Evolutionary conservation across 805 yeast species (phyloP), one percentile per base, ranked within the genome.

Genomic region (Starmerella powellii): DNA sequence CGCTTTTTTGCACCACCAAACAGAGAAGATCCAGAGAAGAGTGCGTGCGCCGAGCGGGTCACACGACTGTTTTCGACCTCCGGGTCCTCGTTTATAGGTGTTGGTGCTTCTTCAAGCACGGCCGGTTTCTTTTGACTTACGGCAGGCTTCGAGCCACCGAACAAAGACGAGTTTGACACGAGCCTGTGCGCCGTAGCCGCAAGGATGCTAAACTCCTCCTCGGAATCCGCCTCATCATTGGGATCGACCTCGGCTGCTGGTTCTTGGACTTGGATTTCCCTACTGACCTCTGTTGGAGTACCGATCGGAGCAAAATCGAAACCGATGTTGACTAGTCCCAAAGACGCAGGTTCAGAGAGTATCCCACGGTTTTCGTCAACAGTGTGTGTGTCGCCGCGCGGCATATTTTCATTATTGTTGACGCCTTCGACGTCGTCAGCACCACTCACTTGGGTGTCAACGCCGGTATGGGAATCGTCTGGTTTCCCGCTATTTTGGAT

Each of bases 101-200:
- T 6, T 29, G 33, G 31, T 13, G 11, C 6, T 12, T n/a, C 27
- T 8, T 19, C 28, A 4, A 2, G 3, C 21, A 29, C 33, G 29
- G 16, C 18, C 29, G 2, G 6, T 10, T 13, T 15, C 27, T 12
- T 19, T 6, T 23, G 10, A 23, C 26, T 23, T 23, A 36, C 17
- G 16, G 24, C 11, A 13, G 41, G 27, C 18, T 44, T n/a, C 17
- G 34, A 12, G 6, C 55, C 55, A 11, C 55, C 48, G 28, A 51
- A 51, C 6, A 51, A 21, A 3, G 41, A 6, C 6, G 55, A 50
- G 11, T 34, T 23, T 1, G 46, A 35, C 12, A 51, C 27, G 8
- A 47, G 31, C 6, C 43, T 20, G 21, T 49, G 49, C 3, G 55
- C 49, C 17, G 42, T 24, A 4, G 20, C 36, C 2, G 48, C 37